phyloP scores from a whole-genome alignment of 192 early-diverging fungal genomes.

The Coemansia sp. region DNA sequence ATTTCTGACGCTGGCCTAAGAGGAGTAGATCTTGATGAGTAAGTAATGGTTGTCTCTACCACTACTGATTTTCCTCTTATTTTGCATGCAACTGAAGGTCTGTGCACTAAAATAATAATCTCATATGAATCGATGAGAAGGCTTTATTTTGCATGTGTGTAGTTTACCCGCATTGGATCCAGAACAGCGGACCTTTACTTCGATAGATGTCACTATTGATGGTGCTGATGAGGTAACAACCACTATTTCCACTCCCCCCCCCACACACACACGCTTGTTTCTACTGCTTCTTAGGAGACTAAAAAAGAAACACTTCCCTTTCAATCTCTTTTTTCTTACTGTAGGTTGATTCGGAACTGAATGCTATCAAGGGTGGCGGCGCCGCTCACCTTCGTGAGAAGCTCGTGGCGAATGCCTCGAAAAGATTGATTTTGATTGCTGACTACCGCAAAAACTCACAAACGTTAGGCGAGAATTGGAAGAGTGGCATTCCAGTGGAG shows the following conservation, averaged over 20 bases:
- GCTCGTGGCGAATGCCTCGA: conserved; percentile 80
- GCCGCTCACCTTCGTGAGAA: conserved; percentile 93
- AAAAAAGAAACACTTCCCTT: too few species aligned
- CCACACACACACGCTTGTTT: background rate
- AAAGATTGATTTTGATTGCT: conserved; percentile 84
- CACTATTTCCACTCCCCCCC: background rate
- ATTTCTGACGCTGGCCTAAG: conserved; percentile 80
- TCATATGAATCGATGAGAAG: background rate
- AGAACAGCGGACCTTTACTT: conserved; percentile 12
- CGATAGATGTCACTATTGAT: conserved; percentile 85
- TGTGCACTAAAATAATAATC: conserved; percentile 2
- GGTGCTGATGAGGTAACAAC: conserved; percentile 76
- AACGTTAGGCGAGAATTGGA: conserved; percentile 81
- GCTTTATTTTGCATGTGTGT: background rate
- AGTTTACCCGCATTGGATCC: conserved; percentile 65
- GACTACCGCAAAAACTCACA: conserved; percentile 85
- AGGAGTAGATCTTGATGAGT: conserved; percentile 75
- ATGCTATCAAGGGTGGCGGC: conserved; percentile 95
- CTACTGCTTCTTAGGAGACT: background rate
- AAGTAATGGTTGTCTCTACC: conserved; percentile 28
- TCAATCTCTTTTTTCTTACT: background rate
- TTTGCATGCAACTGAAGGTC: background rate
- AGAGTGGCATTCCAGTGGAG: conserved; percentile 86
- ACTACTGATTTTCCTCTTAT: background rate
- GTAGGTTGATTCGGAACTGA: conserved; percentile 76